Evolutionary conservation across 2,329 filamentous ascomycete genomes (phyloP).

Genomic region (Talaromyces funiculosus): DNA sequence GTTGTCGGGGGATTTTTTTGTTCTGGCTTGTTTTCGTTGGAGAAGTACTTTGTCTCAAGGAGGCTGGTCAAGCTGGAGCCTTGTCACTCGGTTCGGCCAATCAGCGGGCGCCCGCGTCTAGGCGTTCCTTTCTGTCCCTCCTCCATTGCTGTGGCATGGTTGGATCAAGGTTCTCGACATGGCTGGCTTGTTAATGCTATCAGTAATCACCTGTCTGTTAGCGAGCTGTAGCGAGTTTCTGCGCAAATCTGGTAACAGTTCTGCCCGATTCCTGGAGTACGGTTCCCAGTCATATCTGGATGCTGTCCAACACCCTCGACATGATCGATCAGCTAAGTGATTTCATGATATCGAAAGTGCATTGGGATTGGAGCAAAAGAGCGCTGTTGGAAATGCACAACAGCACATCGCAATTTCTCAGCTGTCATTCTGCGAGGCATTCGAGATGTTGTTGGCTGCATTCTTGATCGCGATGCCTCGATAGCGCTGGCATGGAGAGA

Average conservation of each 20-base stretch:
- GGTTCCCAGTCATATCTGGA: not conserved
- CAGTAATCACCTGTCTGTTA: not conserved
- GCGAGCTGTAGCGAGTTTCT: not conserved
- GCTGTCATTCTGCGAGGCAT: not conserved
- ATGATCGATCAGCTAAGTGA: not conserved
- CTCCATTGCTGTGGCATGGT: not conserved
- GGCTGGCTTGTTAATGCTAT: not conserved
- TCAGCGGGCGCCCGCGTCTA: constrained; percentile 4
- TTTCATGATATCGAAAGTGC: not conserved
- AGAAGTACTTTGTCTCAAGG: not conserved
- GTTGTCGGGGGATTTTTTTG: constrained; percentile 3
- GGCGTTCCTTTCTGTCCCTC: not conserved
- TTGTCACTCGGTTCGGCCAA: constrained; percentile 3
- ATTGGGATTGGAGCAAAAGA: not conserved
- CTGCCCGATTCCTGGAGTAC: not conserved
- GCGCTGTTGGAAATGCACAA: not conserved
- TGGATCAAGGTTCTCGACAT: not conserved
- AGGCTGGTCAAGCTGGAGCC: not conserved
- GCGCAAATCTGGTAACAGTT: not conserved
- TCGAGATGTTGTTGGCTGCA: not conserved
- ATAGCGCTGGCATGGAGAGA: not conserved
- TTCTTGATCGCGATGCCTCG: not conserved
- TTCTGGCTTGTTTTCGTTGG: constrained; percentile 1
- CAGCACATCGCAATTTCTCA: not conserved
- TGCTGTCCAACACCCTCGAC: not conserved